A percentile compares a stretch with the other conserved stretches of the same genome.
Conservation (phyloP, 139 green algal species). For the Raphidocelis subcapitata region DNA sequence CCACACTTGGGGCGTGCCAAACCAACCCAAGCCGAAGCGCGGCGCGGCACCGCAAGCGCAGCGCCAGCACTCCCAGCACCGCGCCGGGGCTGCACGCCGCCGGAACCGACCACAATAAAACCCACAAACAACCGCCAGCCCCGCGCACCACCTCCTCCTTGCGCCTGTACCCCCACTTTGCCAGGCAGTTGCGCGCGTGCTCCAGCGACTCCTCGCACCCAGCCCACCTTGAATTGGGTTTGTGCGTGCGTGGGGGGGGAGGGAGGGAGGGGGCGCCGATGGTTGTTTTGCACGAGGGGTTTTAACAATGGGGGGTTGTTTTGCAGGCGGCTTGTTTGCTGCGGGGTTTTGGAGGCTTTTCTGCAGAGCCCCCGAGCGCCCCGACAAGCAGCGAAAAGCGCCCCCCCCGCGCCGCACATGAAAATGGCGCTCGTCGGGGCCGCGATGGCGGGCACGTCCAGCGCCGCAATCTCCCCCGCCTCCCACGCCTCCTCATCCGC, state of each 20-base stretch:
- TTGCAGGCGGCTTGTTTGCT: no score
- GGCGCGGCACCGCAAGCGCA: no score
- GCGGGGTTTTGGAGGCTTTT: no score
- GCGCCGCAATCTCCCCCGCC: constrained; percentile 70
- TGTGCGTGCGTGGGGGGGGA: neutral
- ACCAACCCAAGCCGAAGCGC: no score
- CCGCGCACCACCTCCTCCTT: constrained; percentile 75
- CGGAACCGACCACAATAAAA: no score
- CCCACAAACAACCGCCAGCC: no score
- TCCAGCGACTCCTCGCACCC: constrained; percentile 48
- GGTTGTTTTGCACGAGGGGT: no score
- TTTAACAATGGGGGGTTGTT: no score
- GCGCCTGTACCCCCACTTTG: constrained; percentile 81
- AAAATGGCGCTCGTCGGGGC: constrained; percentile 79
- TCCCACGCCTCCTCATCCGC: constrained; percentile 56
- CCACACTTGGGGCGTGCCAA: no score
- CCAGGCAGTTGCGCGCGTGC: constrained; percentile 37
- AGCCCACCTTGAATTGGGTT: constrained; percentile 36
- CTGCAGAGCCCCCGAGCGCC: no score
- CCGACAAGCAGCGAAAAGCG: neutral
- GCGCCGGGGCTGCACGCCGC: no score
- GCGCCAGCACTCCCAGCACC: no score
- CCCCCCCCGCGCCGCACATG: constrained; percentile 53
- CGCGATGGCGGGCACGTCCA: constrained; percentile 73
- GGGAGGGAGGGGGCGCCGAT: neutral